Evolutionary conservation across 2,329 filamentous ascomycete species (phyloP).

Genomic region (Plectosphaerella plurivora): DNA sequence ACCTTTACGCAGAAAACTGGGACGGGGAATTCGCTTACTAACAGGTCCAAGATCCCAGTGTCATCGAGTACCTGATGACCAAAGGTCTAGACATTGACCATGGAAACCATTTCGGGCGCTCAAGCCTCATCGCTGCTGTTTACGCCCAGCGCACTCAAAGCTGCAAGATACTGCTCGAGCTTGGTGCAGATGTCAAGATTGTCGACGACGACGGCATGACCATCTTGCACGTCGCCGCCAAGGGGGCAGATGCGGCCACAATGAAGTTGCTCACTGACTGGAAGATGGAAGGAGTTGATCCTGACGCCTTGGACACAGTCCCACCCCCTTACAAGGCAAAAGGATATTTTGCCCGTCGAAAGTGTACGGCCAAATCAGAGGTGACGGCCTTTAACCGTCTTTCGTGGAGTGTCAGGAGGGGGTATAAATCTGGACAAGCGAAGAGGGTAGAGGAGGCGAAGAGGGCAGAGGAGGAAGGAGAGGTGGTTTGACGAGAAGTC

Average conservation of each 20-base stretch:
- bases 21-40: not conserved
- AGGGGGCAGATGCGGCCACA: not conserved
- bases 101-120: not conserved
- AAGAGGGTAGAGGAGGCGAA: too few species aligned
- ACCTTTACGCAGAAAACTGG: not conserved
- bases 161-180: not conserved
- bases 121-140: not conserved
- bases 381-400: too few species aligned
- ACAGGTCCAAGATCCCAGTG: not conserved
- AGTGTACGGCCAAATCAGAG: too few species aligned
- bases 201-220: not conserved
- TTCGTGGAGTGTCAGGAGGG: too few species aligned
- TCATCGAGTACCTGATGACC: not conserved
- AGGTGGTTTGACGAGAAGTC: too few species aligned
- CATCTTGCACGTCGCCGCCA: not conserved
- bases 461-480: too few species aligned
- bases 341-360: too few species aligned
- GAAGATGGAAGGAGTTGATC: too few species aligned
- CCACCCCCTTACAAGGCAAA: too few species aligned
- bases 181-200: not conserved
- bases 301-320: too few species aligned
- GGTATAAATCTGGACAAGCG: too few species aligned
- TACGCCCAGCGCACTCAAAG: not conserved
- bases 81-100: not conserved
- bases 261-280: not conserved